Base-by-base conservation (phyloP, 2,329 filamentous ascomycete genomes). In the Colletotrichum sublineola region DNA sequence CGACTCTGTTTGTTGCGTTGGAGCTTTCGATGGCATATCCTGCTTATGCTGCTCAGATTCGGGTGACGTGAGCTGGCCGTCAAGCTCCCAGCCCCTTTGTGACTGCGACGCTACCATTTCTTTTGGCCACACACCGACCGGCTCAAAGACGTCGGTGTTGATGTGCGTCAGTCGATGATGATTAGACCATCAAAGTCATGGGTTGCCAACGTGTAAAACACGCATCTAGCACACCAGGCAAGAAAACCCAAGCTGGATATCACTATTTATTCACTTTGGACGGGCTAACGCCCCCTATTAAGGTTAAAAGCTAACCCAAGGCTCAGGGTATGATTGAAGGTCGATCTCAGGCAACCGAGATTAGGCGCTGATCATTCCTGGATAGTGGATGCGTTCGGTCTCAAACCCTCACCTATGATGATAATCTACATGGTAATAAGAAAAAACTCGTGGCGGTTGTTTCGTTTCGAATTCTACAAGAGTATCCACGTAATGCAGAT, bases 301-400 rank as follows among this genome's bases (percentile, higher is more conserved):
- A 36, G n/a, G 9, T 29, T 44, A 33, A 12, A 63, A 24, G 29
- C 7, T 36, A 29, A 15, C 24, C 18, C 53, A n/a, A 57, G 44
- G 40, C 63, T 46, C 50, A 57, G 57, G 50, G 46, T 58, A 38
- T 36, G n/a, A 38, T 38, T 36, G 29, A 63, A 63, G 52, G 57
- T 58, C 40, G 64, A 71, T 68, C 57, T 29, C 31, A 15, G 20
- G 50, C 50, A 68, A 71, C 64, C 68, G 57, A 68, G 15, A 71
- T 71, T 63, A 52, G 29, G 33, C 15, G 42, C 42, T 40, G 46
- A 29, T 24, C 31, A 24, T 2, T 24, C 53, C 38, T 46, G 20
- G n/a, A 29, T 14, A 20, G 12, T 31, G 62, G 36, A 38, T 20
- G 18, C 20, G 15, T 65, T 61, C 67, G 38, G 63, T 48, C 55